phyloP scores from a whole-genome alignment of 495 filamentous ascomycete genomes.

The Penicillium cinerascens region DNA sequence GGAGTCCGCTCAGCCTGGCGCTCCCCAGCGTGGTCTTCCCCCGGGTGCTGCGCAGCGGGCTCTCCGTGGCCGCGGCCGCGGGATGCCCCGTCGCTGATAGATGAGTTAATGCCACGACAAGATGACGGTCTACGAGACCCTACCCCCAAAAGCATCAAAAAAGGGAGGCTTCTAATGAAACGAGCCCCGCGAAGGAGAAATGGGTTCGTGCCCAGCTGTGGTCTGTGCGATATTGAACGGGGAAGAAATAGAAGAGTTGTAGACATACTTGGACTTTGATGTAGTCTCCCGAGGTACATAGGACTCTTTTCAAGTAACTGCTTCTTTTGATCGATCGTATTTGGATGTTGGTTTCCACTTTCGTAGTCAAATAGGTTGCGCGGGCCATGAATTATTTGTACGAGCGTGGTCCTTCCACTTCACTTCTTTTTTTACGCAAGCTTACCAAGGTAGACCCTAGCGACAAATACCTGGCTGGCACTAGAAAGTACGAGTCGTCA shows the following conservation, averaged over 20 bases:
- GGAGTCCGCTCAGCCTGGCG: constrained; percentile 78
- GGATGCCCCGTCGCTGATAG: constrained; percentile 67
- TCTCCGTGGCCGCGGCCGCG: constrained; percentile 76
- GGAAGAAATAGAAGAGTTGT: constrained; percentile 11
- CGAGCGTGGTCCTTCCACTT: too few species aligned
- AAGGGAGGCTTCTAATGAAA: constrained; percentile 17
- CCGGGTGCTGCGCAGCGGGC: constrained; percentile 92
- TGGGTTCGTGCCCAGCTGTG: constrained; percentile 1
- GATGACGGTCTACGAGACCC: constrained; percentile 18
- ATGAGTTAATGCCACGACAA: constrained; percentile 24
- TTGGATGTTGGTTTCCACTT: neutral
- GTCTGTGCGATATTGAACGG: constrained; percentile 7
- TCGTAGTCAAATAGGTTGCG: too few species aligned
- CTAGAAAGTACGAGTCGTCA: neutral
- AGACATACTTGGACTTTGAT: constrained; percentile 13
- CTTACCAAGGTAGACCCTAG: neutral
- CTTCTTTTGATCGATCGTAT: neutral
- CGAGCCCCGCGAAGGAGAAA: constrained; percentile 1
- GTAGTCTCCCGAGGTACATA: constrained; percentile 16
- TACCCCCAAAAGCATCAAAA: constrained; percentile 16
- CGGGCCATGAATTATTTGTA: too few species aligned
- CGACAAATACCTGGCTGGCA: neutral
- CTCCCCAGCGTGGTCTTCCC: constrained; percentile 71
- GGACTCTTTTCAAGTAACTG: neutral
- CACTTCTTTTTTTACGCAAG: neutral